Evolutionary conservation across 1,284 basidiomycete species (phyloP), one percentile per base, ranked within the genome.

Genomic region (Inonotus obliquus): DNA sequence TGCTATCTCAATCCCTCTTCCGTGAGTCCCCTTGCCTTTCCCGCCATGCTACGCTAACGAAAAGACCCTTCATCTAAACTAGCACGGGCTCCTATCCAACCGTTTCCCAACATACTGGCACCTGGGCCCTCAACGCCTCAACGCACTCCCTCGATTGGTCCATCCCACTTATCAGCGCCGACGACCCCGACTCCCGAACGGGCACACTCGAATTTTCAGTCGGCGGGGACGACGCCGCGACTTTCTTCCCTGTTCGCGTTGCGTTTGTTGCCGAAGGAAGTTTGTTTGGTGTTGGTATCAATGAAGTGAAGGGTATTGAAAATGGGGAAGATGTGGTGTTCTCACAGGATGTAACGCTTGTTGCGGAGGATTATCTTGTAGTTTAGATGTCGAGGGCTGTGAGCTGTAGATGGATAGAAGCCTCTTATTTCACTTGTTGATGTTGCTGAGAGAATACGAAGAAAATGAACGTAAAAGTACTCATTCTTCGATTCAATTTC

Each of bases 191-290:
- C 27, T 83, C 82, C 35, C 81, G 83, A 25, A 86, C 85, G 0
- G 94, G 95, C 10, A 89, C 86, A 13, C 79, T 98, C 68, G 93
- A 98, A 70, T 97, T 98, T 76, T 87, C 81, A 32, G 85, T 93
- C 57, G 87, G 86, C 29, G 92, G 94, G 2, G 92, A 94, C 66
- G 93, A 96, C 66, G 76, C 81, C 0, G 87, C 86, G 17, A 84
- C 83, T 11, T 96, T 98, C 80, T 99, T 98, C 91, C 96, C 96
- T 4, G 92, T 98, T 63, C 80, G 82, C 47, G 89, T 97, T 9
- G 77, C 82, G 13, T 98, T 98, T 71, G 84, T 90, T 55, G 89
- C 86, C 3, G 81, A 87, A 64, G 91, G 91, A 21, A 92, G 87
- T 67, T 73, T 96, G 61, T 85, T 87, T 0, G 89, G 91, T 52